A percentile compares a stretch with the other conserved stretches of the same genome.
These are phyloP conservation scores for Dactylonectria macrodidyma DNA, from an alignment of 2,329 filamentous ascomycete species.

Conservation along the genomic window DNA sequence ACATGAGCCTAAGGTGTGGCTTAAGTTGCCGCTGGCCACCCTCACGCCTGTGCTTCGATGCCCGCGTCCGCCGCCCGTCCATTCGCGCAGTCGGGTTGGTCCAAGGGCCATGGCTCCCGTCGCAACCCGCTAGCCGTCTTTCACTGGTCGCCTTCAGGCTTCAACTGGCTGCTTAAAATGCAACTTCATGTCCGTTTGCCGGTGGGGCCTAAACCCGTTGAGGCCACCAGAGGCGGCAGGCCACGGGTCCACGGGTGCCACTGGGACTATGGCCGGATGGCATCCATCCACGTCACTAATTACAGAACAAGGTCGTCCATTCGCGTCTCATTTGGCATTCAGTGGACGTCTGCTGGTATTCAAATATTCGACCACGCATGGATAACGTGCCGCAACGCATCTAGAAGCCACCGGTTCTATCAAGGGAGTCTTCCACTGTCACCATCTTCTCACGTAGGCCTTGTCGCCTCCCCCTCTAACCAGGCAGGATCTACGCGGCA, in stretches of 20 bases:
- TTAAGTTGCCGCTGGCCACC: constrained; percentile 40
- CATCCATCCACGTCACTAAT: constrained; percentile 42
- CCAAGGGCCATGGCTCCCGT: constrained; percentile 11
- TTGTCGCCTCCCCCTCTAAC: background rate
- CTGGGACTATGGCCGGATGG: constrained; percentile 32
- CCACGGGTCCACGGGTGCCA: constrained; percentile 30
- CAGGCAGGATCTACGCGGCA: background rate
- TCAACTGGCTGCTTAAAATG: background rate
- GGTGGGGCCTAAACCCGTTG: constrained; percentile 37
- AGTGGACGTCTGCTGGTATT: constrained; percentile 8
- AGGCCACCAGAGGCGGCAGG: constrained; percentile 26
- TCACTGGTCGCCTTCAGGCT: constrained; percentile 5
- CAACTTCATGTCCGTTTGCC: constrained; percentile 28
- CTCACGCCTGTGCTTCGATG: constrained; percentile 41
- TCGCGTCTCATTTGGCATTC: constrained; percentile 36
- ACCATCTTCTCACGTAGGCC: background rate
- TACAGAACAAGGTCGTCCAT: constrained; percentile 26
- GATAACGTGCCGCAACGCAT: constrained; percentile 20
- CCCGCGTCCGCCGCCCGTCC: constrained; percentile 30
- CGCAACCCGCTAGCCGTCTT: constrained; percentile 18
- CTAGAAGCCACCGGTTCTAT: constrained; percentile 1
- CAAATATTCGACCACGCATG: constrained; percentile 18
- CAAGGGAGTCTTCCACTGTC: constrained; percentile 8
- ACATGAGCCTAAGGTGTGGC: constrained; percentile 23
- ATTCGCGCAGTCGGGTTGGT: too few species aligned